Percentiles rank a stretch among this genome's conserved stretches.
These are phyloP conservation scores for Clavispora asparagi DNA, from an alignment of 805 yeast genomes.

Conservation along the genomic window DNA sequence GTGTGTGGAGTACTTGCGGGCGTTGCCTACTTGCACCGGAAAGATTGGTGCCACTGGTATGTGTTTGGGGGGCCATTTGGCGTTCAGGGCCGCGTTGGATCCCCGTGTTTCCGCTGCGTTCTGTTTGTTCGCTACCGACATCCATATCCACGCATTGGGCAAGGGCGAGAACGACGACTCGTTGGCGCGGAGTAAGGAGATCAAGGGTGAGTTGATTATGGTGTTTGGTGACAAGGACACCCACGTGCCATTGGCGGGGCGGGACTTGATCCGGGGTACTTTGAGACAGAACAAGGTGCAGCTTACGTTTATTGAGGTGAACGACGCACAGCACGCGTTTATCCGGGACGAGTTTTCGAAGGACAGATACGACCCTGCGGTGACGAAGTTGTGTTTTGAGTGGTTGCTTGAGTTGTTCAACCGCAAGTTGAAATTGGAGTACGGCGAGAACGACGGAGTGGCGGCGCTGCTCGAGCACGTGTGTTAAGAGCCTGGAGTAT, in stretches of 20 bases:
- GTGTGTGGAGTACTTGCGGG: conserved; percentile 55
- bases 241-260: conserved; percentile 74
- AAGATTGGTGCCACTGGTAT: conserved; percentile 78
- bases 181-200: conserved; percentile 48
- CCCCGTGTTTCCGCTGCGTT: conserved; percentile 61
- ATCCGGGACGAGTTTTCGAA: conserved; percentile 74
- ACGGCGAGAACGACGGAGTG: conserved; percentile 58
- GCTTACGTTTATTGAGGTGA: conserved; percentile 67
- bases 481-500: conserved; percentile 29
- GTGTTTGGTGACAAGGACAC: conserved; percentile 76
- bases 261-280: conserved; percentile 62
- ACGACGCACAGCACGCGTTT: conserved; percentile 81
- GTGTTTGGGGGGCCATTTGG: conserved; percentile 84
- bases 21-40: conserved; percentile 62
- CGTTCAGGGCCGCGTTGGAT: conserved; percentile 65
- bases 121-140: conserved; percentile 77
- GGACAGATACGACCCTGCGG: conserved; percentile 80
- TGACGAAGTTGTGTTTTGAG: conserved; percentile 60
- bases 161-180: conserved; percentile 63
- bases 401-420: conserved; percentile 68
- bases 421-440: conserved; percentile 59
- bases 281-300: conserved; percentile 55
- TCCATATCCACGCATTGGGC: conserved; percentile 65
- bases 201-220: conserved; percentile 56
- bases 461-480: conserved; percentile 53